A percentile compares a stretch with the other conserved stretches of the same genome.
Evolutionary conservation across 495 filamentous ascomycete species (phyloP).

Genomic region (Schizothecium vesticola): DNA sequence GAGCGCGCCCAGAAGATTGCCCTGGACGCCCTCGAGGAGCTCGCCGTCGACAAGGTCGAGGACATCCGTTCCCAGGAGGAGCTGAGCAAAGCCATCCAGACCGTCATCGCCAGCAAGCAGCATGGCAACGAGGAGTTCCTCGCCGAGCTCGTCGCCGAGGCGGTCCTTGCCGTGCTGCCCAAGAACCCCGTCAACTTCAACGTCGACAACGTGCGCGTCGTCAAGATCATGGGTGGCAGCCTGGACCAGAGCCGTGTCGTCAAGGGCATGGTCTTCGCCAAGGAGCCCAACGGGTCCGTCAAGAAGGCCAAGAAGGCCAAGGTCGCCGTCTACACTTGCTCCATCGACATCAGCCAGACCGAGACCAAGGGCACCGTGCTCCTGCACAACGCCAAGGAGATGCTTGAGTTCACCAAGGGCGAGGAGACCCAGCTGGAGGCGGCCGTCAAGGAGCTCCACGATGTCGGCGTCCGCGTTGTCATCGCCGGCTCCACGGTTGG

Average conservation of each 20-base stretch:
- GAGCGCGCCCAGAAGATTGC: slow-evolving; percentile 90
- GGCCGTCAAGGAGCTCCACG: slow-evolving; percentile 89
- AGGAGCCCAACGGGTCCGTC: slow-evolving; percentile 82
- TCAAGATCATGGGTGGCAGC: slow-evolving; percentile 99
- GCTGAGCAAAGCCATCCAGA: slow-evolving; percentile 90
- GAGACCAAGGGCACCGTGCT: slow-evolving; percentile 99
- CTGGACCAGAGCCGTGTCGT: slow-evolving; percentile 90
- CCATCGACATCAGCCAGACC: slow-evolving; percentile 92
- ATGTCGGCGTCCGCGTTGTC: slow-evolving; percentile 86
- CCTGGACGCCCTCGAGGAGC: slow-evolving; percentile 75
- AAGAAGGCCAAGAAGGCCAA: slow-evolving; percentile 91
- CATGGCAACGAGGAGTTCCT: slow-evolving; percentile 85
- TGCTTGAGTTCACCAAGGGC: slow-evolving; percentile 96
- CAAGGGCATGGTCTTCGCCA: slow-evolving; percentile 96
- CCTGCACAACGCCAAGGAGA: slow-evolving; percentile 94
- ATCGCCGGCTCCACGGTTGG: slow-evolving; percentile 87
- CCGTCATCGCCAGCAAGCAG: slow-evolving; percentile 95
- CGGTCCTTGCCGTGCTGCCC: slow-evolving; percentile 87
- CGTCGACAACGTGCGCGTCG: slow-evolving; percentile 97
- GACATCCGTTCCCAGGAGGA: slow-evolving; percentile 73
- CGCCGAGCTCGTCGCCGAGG: slow-evolving; percentile 82
- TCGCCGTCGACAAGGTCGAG: slow-evolving; percentile 85
- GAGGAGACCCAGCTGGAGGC: slow-evolving; percentile 89
- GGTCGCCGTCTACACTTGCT: slow-evolving; percentile 94
- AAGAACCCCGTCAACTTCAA: slow-evolving; percentile 99